Evolutionary conservation across 2,329 filamentous ascomycete genomes (phyloP), one percentile per base, ranked within the genome.

Genomic region (Penicillium olsonii): DNA sequence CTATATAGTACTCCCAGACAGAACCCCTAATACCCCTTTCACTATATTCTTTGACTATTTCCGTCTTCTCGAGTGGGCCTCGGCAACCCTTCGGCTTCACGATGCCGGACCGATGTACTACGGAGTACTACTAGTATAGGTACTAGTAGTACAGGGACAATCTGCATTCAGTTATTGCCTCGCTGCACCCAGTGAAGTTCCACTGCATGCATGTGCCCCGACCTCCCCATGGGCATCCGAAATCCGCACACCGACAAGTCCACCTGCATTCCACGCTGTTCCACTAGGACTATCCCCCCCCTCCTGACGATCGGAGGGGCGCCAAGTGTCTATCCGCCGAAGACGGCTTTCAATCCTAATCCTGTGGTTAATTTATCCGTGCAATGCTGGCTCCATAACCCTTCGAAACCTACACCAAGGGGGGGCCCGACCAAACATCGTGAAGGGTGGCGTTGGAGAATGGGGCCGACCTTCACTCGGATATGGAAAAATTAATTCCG

Each of bases 251-350:
- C 47, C 47, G 42, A 50, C 42, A 40, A 39, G 27, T 45, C 42
- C 46, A 35, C 37, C 37, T 39, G 37, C 47, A 50, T 50, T 45
- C 47, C 42, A 40, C 17, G n/a, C 19, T 8, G 19, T 39, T 26
- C 40, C 45, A 43, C 31, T 27, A 35, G 19, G n/a, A 31, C 31
- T 44, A 35, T n/a, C 27, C 19, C 35, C 47, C 35, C 47, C 47
- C 42, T 50, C 47, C 42, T 50, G 47, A 40, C 47, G 47, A 50
- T 50, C 47, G 39, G 31, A 9, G 39, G 37, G n/a, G 37, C 37
- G 37, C 22, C 37, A 39, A 20, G 37, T 39, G 34, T 37, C 33
- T 33, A 26, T 45, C 41, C 46, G 37, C 37, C 38, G 22, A 45
- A 49, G 46, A 45, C 42, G 41, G 46, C 29, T 44, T 17, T 49